A percentile compares a stretch with the other conserved stretches of the same genome.
Evolutionary conservation across 164 flowering plant species (phyloP).

Genomic region (Protea cynaroides): DNA sequence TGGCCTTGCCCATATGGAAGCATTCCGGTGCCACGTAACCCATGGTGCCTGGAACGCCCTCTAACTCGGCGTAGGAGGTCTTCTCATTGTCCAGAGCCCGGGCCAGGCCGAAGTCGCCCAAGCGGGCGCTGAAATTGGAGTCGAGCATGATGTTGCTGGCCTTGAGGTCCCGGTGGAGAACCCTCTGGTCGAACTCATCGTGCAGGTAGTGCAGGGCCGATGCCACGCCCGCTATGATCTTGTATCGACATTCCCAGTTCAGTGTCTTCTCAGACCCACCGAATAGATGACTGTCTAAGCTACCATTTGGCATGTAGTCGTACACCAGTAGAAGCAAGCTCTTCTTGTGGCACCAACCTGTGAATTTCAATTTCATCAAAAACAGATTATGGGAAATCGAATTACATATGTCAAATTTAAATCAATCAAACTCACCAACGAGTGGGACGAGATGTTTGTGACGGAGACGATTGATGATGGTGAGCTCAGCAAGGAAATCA

Average conservation of each 20-base stretch:
- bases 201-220: conserved; percentile 15
- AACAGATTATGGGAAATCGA: too few relatives aligned
- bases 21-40: conserved; percentile 19
- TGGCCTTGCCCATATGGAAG: conserved; percentile 11
- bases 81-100: conserved; percentile 4
- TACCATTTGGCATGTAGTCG: conserved; percentile 53
- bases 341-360: conserved; percentile 39
- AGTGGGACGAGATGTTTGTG: conserved; percentile 70
- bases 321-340: conserved; percentile 36
- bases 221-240: conserved; percentile 14
- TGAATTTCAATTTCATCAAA: too few relatives aligned
- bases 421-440: conserved; percentile 47
- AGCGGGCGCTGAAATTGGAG: not conserved
- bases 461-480: conserved; percentile 64
- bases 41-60: conserved; percentile 15
- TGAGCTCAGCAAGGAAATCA: conserved; percentile 72
- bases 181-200: conserved; percentile 12
- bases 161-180: conserved; percentile 17
- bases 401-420: too few relatives aligned
- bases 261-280: not conserved
- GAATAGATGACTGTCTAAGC: conserved; percentile 39
- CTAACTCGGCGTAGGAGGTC: conserved; percentile 4
- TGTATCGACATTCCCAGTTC: conserved; percentile 15
- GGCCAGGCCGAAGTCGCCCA: conserved; percentile 22
- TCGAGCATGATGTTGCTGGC: conserved; percentile 15